Base-by-base conservation (phyloP, 1,139 yeast genomes). In the Debaryomyces singareniensis region DNA sequence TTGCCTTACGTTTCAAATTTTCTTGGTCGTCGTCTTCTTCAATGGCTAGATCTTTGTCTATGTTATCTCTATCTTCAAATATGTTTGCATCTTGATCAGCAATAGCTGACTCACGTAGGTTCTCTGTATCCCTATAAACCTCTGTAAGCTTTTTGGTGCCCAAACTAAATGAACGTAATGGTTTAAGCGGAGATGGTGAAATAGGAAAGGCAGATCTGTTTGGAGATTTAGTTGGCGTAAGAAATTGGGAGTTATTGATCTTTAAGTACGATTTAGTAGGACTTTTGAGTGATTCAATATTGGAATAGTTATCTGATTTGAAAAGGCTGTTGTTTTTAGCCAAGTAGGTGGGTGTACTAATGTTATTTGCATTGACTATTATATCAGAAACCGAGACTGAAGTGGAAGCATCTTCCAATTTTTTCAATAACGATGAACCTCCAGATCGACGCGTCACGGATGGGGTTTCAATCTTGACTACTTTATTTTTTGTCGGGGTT, bases 161-260 rank as follows among this genome's bases (percentile, higher is more conserved):
- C 14, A 28, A 28, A 38, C 64, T 35, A 43, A 68, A 35, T 40
- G 58, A 48, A 20, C 71, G 39, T 32, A 56, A 63, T 0, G 67
- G 47, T 32, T 63, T 65, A 15, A 67, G 43, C 0, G 74, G 74
- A 2, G 74, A 66, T 1, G 74, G 73, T 0, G 72, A 65, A 1
- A 61, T 57, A 44, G 49, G 67, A 34, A 66, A 65, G 18, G 38
- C 40, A 13, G 43, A 30, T 5, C 27, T n/a, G 26, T 20, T 28
- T 5, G 34, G 30, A 3, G 32, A 16, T 27, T 34, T 42, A 4
- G 38, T 34, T 5, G 45, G 43, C 1, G 46, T 42, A 2, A 28
- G 14, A 5, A 36, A 35, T 14, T 31, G 29, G n/a, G 25, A 5
- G 20, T 37, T 33, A 13, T 32, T 24, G 12, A 26, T 15, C 11